phyloP scores from a whole-genome alignment of 805 yeast species.

The Torulaspora quercuum region DNA sequence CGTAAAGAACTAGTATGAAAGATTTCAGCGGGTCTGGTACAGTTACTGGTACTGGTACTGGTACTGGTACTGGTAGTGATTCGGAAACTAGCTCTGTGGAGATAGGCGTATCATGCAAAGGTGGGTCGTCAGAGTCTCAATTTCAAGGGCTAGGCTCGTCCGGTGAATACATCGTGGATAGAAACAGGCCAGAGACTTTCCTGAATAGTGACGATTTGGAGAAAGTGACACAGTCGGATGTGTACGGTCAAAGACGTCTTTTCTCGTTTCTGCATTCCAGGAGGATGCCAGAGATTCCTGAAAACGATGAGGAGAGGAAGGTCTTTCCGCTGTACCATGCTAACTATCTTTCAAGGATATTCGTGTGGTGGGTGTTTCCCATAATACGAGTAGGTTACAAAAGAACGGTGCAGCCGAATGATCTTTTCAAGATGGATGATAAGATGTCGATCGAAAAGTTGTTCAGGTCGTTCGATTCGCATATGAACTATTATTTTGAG shows the following conservation, averaged over 20 bases:
- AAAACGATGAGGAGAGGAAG: conserved; percentile 46
- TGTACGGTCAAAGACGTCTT: conserved; percentile 44
- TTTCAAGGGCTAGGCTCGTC: conserved; percentile 15
- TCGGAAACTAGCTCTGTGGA: conserved; percentile 3
- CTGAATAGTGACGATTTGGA: conserved; percentile 36
- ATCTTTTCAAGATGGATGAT: conserved; percentile 49
- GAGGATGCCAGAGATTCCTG: conserved; percentile 49
- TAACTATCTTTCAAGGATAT: conserved; percentile 43
- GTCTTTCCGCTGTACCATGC: conserved; percentile 47
- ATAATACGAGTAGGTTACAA: conserved; percentile 64
- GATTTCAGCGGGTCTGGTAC: background rate
- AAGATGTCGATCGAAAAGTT: conserved; percentile 44
- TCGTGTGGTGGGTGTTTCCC: conserved; percentile 69
- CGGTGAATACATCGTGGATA: conserved; percentile 30
- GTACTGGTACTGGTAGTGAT: too few species aligned
- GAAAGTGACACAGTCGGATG: conserved; percentile 36
- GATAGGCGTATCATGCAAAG: conserved; percentile 1
- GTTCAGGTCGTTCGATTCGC: conserved; percentile 37
- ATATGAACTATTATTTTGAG: conserved; percentile 36
- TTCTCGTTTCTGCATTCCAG: conserved; percentile 50
- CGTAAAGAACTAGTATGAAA: background rate
- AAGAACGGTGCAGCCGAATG: conserved; percentile 64
- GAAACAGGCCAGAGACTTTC: conserved; percentile 32
- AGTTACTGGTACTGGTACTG: background rate
- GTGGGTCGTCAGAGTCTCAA: conserved; percentile 2